Base-by-base conservation (phyloP, 371 early-diverging fungal genomes). In the Mortierella sp. region DNA sequence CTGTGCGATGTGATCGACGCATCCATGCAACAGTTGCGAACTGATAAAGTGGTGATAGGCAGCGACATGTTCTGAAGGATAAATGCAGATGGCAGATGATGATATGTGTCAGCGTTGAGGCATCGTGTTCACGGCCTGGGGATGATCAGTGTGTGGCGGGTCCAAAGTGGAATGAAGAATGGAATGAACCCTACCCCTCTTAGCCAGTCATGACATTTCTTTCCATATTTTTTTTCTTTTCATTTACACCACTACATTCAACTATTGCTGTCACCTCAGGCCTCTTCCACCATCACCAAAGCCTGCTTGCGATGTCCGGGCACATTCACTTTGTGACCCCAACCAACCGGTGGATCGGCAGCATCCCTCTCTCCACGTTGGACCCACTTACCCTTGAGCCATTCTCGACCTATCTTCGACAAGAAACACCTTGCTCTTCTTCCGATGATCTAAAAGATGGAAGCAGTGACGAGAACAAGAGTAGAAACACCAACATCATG, bases 341-440 rank as follows among this genome's bases (percentile, higher is more conserved):
- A 24, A 76, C 70, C 5, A 76, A 76, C 49, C 43, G 76, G 13
- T 76, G 76, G 76, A 51, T 76, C 10, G 76, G 76, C 1, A 69
- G 76, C 34, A 76, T 76, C 28, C 76, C 76, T 2, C 54, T 69
- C 19, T 65, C 65, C 9, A 76, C 76, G 0, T 27, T 65, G 2
- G 76, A 76, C 30, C 76, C 76, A 9, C 62, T 76, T 23, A 76
- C 76, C 1, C 70, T 76, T 45, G 69, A 65, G 43, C 67, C 76
- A 7, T 49, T 76, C 6, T 69, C 70, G 19, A 64, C 76, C 24
- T 76, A 76, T 45, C n/a, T 76, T 9, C 55, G 74, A 24, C 54
- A 30, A 8, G 58, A 51, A 47, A 23, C 26, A 24, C 10, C 23
- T 28, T 12, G 53, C 30, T 53, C 16, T 3, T 6, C 23, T 45